Base-by-base conservation (phyloP, 2,329 filamentous ascomycete species). In the Chaetomiaceae sp. region DNA sequence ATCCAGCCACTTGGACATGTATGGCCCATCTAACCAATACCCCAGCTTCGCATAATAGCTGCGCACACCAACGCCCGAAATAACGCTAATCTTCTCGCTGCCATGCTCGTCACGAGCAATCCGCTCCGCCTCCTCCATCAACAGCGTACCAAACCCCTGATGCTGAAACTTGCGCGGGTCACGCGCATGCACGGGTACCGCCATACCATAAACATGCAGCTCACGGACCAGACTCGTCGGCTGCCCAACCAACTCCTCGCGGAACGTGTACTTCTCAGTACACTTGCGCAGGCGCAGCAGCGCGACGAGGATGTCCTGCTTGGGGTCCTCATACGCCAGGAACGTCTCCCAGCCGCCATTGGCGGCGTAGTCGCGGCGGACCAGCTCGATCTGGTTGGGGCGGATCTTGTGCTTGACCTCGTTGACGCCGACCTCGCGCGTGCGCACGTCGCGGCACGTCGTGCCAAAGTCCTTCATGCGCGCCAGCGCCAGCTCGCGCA, bases 261-360 rank as follows among this genome's bases (percentile, higher is more conserved):
- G 83, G 74, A 92, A 99, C 0, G 93, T 97, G 70, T 96, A 90
- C 62, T 88, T 92, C 60, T 85, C 79, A 1, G 86, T 91, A 68
- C 95, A 99, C 72, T 95, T 95, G 58, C 93, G 81, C 57, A 99
- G 72, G 16, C 93, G 84, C 50, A 99, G 77, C 31, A 99, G 74
- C 1, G 88, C 95, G 52, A 99, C 95, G 3, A 99, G 75, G 51
- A 99, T 99, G 66, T 99, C 93, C 68, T 99, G 93, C 73, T 96
- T 96, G 1, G 93, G 92, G 61, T 99, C 93, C 66, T 99, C 93
- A 64, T 99, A 99, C 1, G 93, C 91, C 5, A 99, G 75, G 72
- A 99, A 99, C 0, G 93, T 99, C 70, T 99, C 93, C 93, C 93
- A 99, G 20, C 93, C 95, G 34, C 87, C 91, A 66, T 99, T 99